These are phyloP conservation scores for Penicillium freii DNA, from an alignment of 2,329 filamentous ascomycete species.

Conservation along the genomic window DNA sequence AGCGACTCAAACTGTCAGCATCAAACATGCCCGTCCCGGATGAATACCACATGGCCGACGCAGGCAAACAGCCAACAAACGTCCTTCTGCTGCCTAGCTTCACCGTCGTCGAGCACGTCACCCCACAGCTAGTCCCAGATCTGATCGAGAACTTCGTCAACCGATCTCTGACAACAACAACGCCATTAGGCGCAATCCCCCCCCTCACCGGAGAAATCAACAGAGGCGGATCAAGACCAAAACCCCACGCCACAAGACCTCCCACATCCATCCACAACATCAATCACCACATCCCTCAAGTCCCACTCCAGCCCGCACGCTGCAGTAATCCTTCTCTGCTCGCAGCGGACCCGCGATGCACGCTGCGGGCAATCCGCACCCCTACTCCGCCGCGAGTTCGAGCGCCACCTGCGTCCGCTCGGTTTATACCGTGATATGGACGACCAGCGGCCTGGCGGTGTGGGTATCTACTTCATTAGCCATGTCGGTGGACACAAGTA, in stretches of 20 bases:
- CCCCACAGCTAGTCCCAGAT: constrained; percentile 67
- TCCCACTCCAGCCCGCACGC: constrained; percentile 73
- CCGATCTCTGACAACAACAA: constrained; percentile 69
- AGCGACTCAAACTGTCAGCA: constrained; percentile 87
- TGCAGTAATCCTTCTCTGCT: constrained; percentile 88
- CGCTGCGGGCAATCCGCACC: constrained; percentile 93
- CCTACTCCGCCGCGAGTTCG: constrained; percentile 80
- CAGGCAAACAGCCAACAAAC: constrained; percentile 65
- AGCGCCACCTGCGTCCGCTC: constrained; percentile 79
- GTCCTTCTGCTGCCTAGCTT: constrained; percentile 84
- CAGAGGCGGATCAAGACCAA: constrained; percentile 25
- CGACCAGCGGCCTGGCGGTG: constrained; percentile 84
- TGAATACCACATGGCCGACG: constrained; percentile 57
- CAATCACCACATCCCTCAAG: constrained; percentile 44
- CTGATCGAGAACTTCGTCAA: constrained; percentile 71
- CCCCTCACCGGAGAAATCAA: background rate
- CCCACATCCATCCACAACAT: constrained; percentile 26
- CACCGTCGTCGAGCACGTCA: constrained; percentile 77
- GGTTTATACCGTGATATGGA: constrained; percentile 83
- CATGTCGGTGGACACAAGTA: constrained; percentile 98
- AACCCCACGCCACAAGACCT: background rate
- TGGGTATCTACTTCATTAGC: constrained; percentile 93
- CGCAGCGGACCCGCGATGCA: constrained; percentile 88
- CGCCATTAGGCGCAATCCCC: constrained; percentile 53
- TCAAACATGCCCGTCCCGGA: constrained; percentile 82